phyloP scores from a whole-genome alignment of 495 filamentous ascomycete genomes.

The Aspergillus campestris region DNA sequence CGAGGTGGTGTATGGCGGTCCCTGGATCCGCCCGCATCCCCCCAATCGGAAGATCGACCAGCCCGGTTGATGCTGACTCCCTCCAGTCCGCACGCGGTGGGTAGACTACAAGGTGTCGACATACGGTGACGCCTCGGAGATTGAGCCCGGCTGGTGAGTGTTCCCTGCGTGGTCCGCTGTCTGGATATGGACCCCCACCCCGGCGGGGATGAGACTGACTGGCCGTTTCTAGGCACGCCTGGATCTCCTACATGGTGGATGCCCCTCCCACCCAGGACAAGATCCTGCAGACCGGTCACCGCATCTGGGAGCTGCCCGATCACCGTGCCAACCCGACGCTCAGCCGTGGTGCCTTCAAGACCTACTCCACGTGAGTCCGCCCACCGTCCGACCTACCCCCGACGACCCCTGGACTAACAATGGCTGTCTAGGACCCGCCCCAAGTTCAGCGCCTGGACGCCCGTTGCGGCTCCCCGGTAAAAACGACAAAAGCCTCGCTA shows the following conservation, averaged over 20 bases:
- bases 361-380: conserved; percentile 83
- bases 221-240: conserved; percentile 63
- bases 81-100: conserved; percentile 88
- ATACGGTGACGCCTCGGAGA: conserved; percentile 72
- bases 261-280: conserved; percentile 74
- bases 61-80: conserved; percentile 1
- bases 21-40: no score
- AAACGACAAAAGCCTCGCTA: not conserved
- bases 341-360: conserved; percentile 71
- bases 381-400: not conserved
- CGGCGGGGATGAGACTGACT: no score
- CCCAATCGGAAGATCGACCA: not conserved
- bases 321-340: conserved; percentile 69
- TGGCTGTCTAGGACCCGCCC: conserved; percentile 23
- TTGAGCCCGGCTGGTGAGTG: conserved; percentile 85
- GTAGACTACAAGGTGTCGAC: conserved; percentile 89
- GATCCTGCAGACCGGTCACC: conserved; percentile 51
- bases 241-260: conserved; percentile 91
- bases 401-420: not conserved
- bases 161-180: not conserved
- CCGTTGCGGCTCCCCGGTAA: conserved; percentile 39
- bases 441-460: conserved; percentile 38
- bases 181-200: not conserved
- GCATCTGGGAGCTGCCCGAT: conserved; percentile 66
- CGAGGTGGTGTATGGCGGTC: no score